Evolutionary conservation across 2,329 filamentous ascomycete genomes (phyloP).

Genomic region (Curvularia sp.): DNA sequence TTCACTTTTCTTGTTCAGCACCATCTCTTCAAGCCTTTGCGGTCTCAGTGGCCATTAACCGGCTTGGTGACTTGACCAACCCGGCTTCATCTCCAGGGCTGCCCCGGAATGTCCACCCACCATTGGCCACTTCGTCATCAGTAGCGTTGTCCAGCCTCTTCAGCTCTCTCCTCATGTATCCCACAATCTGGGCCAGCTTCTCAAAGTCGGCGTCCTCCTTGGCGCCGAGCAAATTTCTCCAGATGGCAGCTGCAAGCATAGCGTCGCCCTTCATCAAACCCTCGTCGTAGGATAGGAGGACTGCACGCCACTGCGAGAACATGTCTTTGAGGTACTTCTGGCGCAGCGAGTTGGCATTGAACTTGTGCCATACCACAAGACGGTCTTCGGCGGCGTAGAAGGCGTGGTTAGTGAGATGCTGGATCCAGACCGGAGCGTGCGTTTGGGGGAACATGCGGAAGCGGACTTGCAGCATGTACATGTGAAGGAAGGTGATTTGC

Average conservation of each 20-base stretch:
- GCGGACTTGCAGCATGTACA: constrained; percentile 88
- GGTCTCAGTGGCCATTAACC: constrained; percentile 30
- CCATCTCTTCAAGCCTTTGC: constrained; percentile 13
- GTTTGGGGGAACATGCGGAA: constrained; percentile 78
- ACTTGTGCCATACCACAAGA: constrained; percentile 81
- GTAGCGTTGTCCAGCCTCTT: constrained; percentile 60
- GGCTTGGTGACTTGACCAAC: constrained; percentile 36
- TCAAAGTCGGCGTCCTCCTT: constrained; percentile 67
- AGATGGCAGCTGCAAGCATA: constrained; percentile 80
- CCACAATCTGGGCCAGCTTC: constrained; percentile 67
- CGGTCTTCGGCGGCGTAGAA: constrained; percentile 87
- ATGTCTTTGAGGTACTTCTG: constrained; percentile 80
- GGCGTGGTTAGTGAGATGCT: constrained; percentile 93
- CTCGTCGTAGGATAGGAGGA: constrained; percentile 84
- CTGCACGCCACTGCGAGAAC: constrained; percentile 90
- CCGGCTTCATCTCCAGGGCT: constrained; percentile 52
- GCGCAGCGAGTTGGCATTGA: constrained; percentile 62
- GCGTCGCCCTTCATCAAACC: constrained; percentile 79
- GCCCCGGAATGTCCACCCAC: constrained; percentile 58
- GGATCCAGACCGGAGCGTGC: constrained; percentile 78
- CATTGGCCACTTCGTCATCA: constrained; percentile 61
- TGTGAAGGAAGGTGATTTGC: constrained; percentile 93
- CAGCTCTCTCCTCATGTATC: constrained; percentile 67
- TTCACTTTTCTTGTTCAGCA: background rate
- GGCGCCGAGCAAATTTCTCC: constrained; percentile 91